Conservation (phyloP, 2,329 filamentous ascomycete genomes). For the Penicillium vulpinum region DNA sequence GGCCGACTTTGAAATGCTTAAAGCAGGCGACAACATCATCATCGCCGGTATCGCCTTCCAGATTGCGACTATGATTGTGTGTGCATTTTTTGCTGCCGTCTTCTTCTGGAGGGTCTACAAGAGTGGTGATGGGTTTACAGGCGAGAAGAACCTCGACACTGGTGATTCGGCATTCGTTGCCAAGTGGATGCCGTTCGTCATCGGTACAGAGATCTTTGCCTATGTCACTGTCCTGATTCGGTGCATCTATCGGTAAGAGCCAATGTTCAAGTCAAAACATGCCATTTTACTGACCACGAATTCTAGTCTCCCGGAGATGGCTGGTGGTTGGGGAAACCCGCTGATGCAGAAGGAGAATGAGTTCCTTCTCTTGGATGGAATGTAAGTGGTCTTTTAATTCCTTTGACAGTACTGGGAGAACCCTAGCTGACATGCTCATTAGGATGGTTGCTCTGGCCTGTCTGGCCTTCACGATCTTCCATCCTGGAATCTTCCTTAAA, state of each 20-base stretch:
- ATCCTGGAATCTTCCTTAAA: slow-evolving; percentile 49
- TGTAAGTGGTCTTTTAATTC: slow-evolving; percentile 36
- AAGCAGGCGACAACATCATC: slow-evolving; percentile 57
- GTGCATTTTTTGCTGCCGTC: slow-evolving; percentile 40
- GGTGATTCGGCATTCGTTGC: slow-evolving; percentile 15
- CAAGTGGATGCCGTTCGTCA: slow-evolving; percentile 27
- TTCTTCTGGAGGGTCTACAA: slow-evolving; percentile 46
- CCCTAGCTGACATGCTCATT: slow-evolving; percentile 4
- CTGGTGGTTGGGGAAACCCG: slow-evolving; percentile 50
- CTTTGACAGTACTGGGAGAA: neutral
- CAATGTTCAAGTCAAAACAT: neutral
- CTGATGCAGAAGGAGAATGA: slow-evolving; percentile 51
- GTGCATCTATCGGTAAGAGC: slow-evolving; percentile 45
- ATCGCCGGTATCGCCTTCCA: slow-evolving; percentile 60
- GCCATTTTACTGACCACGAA: slow-evolving; percentile 5
- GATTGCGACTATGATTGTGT: slow-evolving; percentile 51
- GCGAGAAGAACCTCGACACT: slow-evolving; percentile 32
- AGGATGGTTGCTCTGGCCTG: slow-evolving; percentile 50
- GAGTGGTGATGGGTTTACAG: slow-evolving; percentile 26
- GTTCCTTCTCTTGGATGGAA: slow-evolving; percentile 51
- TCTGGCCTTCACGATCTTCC: slow-evolving; percentile 44
- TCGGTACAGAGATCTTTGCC: slow-evolving; percentile 35
- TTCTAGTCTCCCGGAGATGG: slow-evolving; percentile 51
- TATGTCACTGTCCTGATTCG: slow-evolving; percentile 45
- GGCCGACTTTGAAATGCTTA: slow-evolving; percentile 36